Base-by-base conservation (phyloP, 2,329 filamentous ascomycete genomes). In the Diaporthe capsici region DNA sequence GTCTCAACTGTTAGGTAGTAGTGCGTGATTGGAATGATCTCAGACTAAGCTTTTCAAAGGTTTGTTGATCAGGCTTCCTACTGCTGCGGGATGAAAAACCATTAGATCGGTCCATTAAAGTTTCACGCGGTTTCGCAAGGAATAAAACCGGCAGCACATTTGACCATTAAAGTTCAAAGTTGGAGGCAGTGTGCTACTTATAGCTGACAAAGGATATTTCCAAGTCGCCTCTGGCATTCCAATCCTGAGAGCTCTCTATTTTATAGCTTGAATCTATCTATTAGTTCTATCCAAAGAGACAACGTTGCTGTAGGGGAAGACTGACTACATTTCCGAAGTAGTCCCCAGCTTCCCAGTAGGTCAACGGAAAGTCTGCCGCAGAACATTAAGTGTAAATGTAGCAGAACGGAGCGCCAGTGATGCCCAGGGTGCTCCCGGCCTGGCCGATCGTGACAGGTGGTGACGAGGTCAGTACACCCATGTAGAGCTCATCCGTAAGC, bases 391-490 rank as follows among this genome's bases (percentile, higher is more conserved):
- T 53, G 51, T 70, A 70, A 15, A 70, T 55, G 6, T 70, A 70
- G 22, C 65, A 70, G n/a, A 70, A 70, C 0, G 65, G 65, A 42
- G 65, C 51, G 13, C 65, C 65, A 12, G 47, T 70, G 8, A 70
- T 28, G 9, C 65, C 65, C 34, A 70, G 28, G 10, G 65, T 70
- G 13, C 65, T 70, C 34, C 65, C 65, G 4, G 65, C 65, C 49
- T 55, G 49, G 22, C 65, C 65, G 12, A 70, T 70, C 2, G 65
- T 70, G 9, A 70, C 25, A 13, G 65, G 65, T 0, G 65, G 65
- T 15, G 65, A 70, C 15, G 65, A 25, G n/a, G 65, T 70, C 7
- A 70, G 49, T 13, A 70, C 65, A 17, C 65, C 65, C 65, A 70
- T 70, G n/a, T 55, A 42, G 8, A 70, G 34, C 47, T 53, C 65